phyloP scores from a whole-genome alignment of 208 protist species.

The Naegleria lovaniensis region DNA sequence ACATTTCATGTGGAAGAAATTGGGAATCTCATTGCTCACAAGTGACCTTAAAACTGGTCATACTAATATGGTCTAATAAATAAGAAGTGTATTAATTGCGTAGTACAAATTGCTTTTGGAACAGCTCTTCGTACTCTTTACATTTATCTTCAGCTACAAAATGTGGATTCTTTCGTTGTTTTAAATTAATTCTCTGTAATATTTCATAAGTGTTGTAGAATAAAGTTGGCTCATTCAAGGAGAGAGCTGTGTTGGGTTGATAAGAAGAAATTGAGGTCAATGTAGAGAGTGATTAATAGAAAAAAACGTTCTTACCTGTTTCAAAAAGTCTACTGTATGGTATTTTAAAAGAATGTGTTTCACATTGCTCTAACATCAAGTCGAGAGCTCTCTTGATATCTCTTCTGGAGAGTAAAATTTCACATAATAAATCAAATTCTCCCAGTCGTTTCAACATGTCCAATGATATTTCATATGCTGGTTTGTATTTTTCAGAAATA shows the following conservation, averaged over 20 bases:
- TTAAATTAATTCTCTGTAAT: not conserved
- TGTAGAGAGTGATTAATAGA: no score
- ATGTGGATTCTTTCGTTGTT: not conserved
- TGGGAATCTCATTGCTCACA: no score
- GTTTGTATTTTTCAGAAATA: not conserved
- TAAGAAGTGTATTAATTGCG: not conserved
- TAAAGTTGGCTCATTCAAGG: not conserved
- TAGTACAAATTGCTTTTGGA: not conserved
- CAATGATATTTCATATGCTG: not conserved
- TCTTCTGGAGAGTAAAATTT: not conserved
- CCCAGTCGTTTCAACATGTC: not conserved
- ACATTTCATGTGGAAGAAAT: no score
- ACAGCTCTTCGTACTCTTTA: not conserved
- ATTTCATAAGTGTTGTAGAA: slow-evolving; percentile 22
- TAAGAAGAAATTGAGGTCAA: no score
- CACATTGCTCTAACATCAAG: not conserved
- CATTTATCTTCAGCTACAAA: not conserved
- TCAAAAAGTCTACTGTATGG: not conserved
- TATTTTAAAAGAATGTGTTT: not conserved
- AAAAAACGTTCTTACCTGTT: not conserved
- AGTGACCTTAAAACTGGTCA: no score
- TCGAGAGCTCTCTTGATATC: not conserved
- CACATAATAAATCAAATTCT: not conserved
- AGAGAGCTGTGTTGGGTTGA: not conserved
- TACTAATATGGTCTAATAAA: no score